Base-by-base conservation (phyloP, 345 rosid genomes). In the Alliaria petiolata region DNA sequence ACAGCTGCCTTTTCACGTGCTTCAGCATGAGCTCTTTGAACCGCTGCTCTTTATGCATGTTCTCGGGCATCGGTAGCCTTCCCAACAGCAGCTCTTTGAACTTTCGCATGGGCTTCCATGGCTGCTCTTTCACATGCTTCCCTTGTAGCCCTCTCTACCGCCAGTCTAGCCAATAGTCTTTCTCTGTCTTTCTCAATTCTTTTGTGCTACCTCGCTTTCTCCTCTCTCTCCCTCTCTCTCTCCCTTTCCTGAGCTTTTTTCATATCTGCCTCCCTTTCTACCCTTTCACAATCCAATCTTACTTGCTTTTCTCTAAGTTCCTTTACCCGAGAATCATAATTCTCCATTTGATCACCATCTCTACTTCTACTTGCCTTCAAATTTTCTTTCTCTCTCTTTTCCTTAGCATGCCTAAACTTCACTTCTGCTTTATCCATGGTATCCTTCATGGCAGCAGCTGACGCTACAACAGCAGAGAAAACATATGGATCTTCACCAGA, bases 71-170 rank as follows among this genome's bases (percentile, higher is more conserved):
- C 95, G 15, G 90, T 71, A 60, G 88, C 96, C 79, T 87, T 93
- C 38, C 49, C 96, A 56, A 82, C 93, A 80, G 96, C 93, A 73
- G 95, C 91, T 81, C 92, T 87, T 78, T 95, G 96, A 67, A 89
- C 90, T 85, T 77, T 95, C 8, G 72, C 71, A 57, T 81, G 93
- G 77, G 97, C 99, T 25, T 88, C 99, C 61, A 76, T 40, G 45
- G 93, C 96, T 52, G 96, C 98, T 84, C 98, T 86, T 81, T 91
- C 98, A n/a, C 96, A 85, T 79, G 96, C 96, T 79, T 85, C 99
- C 83, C 98, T 89, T 30, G 96, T 91, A 71, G 98, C 99, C 81
- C 99, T 88, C 82, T 91, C 97, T 31, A 95, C 97, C 5, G 87
- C 99, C 75, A 91, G 95, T 75, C 96, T 88, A 33, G 84, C 92